These are phyloP conservation scores for Bolboschoenus planiculmis DNA, from an alignment of 176 grass and related monocot species.

Conservation along the genomic window DNA sequence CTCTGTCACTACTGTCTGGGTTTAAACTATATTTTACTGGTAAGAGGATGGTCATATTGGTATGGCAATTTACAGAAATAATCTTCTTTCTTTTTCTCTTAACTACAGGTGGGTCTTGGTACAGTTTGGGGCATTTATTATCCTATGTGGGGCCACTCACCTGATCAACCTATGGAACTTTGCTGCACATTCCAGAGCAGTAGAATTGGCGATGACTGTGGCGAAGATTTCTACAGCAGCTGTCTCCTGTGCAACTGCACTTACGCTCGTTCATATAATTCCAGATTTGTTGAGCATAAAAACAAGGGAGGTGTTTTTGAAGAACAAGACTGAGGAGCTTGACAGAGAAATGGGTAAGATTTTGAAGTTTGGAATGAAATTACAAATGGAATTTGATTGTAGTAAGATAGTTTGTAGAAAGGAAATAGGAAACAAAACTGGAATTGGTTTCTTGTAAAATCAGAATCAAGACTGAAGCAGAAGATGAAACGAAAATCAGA, in stretches of 20 bases:
- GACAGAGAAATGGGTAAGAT: constrained; percentile 63
- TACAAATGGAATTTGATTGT: not conserved
- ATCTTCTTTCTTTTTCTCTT: constrained; percentile 18
- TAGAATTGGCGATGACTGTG: constrained; percentile 53
- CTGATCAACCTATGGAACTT: constrained; percentile 81
- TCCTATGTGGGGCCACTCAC: constrained; percentile 86
- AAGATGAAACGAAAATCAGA: not conserved
- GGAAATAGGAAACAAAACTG: not conserved
- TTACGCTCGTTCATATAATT: constrained; percentile 86
- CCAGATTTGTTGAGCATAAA: constrained; percentile 75
- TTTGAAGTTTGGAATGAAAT: not conserved
- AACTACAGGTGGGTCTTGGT: constrained; percentile 60
- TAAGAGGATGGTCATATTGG: not conserved
- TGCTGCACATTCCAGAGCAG: constrained; percentile 39
- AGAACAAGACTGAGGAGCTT: constrained; percentile 66
- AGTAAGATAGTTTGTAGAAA: not conserved
- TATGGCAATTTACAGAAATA: not conserved
- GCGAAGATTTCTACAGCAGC: constrained; percentile 56
- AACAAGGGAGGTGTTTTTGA: constrained; percentile 63
- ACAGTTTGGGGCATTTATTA: constrained; percentile 86
- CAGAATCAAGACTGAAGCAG: not conserved
- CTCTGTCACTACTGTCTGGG: not conserved
- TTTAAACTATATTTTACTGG: not conserved
- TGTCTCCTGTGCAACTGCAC: constrained; percentile 77
- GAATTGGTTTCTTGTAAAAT: not conserved